phyloP scores from a whole-genome alignment of 2,329 filamentous ascomycete species.

The Fusarium albosuccineum region DNA sequence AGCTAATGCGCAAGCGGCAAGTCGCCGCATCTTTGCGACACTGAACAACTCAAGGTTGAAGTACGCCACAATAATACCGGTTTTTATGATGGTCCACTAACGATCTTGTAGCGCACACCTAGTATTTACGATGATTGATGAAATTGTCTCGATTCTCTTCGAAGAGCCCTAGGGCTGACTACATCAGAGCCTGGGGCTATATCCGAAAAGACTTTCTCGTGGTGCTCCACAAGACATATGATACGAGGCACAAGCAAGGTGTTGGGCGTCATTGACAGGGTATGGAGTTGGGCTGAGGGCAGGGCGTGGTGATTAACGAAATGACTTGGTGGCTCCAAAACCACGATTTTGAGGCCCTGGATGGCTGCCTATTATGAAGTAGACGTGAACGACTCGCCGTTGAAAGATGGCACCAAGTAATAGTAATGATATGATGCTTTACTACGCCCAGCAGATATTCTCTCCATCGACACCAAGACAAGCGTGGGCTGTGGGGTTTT shows the following conservation, averaged over 20 bases:
- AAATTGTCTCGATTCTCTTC: constrained; percentile 76
- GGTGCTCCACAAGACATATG: constrained; percentile 30
- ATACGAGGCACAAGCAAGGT: constrained; percentile 37
- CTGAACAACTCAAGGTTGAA: constrained; percentile 93
- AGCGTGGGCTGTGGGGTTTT: constrained; percentile 12
- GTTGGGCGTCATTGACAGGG: constrained; percentile 41
- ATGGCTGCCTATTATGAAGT: neutral
- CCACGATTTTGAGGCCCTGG: neutral
- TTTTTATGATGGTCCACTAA: constrained; percentile 28
- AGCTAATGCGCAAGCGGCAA: constrained; percentile 90
- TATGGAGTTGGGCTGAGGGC: constrained; percentile 30
- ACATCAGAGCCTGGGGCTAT: neutral
- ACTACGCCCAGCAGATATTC: neutral
- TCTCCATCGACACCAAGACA: neutral
- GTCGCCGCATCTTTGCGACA: constrained; percentile 88
- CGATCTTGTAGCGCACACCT: constrained; percentile 70
- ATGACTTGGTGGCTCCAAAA: constrained; percentile 27
- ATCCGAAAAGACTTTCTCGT: constrained; percentile 13
- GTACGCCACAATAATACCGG: constrained; percentile 63
- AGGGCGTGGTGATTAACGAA: constrained; percentile 20
- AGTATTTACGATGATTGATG: constrained; percentile 78
- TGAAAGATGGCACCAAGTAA: constrained; percentile 26
- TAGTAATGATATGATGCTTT: constrained; percentile 26
- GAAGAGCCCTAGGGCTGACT: constrained; percentile 51
- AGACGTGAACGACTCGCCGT: constrained; percentile 6